Evolutionary conservation across 768 basidiomycete genomes (phyloP).

Genomic region (Lactarius deliciosus): DNA sequence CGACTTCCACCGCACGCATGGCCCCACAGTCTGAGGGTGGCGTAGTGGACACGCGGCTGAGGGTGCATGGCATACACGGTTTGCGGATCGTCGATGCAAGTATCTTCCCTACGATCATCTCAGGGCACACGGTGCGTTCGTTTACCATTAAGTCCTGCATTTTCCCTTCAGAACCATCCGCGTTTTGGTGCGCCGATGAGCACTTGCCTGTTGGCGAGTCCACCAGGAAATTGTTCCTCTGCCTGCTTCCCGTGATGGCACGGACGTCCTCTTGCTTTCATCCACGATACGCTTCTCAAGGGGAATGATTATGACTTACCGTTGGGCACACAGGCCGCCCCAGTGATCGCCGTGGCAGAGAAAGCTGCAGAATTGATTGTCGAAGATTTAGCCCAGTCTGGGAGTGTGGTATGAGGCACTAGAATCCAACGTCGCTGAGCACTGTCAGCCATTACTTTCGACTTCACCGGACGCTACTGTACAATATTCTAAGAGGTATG

Average conservation of each 20-base stretch:
- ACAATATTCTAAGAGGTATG: too few species aligned
- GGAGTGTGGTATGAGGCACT: not conserved
- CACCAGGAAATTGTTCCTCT: not conserved
- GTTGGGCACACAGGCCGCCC: slow-evolving; percentile 30
- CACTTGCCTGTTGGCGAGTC: not conserved
- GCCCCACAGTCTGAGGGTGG: slow-evolving; percentile 39
- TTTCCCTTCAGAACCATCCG: not conserved
- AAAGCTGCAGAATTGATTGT: slow-evolving; percentile 37
- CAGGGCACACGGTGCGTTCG: slow-evolving; percentile 46
- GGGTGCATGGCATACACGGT: slow-evolving; percentile 44
- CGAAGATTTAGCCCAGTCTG: slow-evolving; percentile 18
- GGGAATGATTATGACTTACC: not conserved
- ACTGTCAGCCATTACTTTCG: too few species aligned
- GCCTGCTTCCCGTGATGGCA: not conserved
- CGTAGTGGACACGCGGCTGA: slow-evolving; percentile 45
- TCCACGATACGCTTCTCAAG: not conserved
- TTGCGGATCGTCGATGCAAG: slow-evolving; percentile 50
- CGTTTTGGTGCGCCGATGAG: not conserved
- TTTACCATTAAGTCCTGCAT: not conserved
- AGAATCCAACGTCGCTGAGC: too few species aligned
- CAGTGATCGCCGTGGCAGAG: slow-evolving; percentile 35
- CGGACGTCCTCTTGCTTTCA: not conserved
- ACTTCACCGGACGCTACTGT: too few species aligned
- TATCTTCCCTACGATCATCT: slow-evolving; percentile 44
- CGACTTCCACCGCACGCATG: slow-evolving; percentile 44